Percentiles rank a stretch among this genome's conserved stretches.
phyloP scores from a whole-genome alignment of 2,329 filamentous ascomycete species.

The Botryotinia calthae region DNA sequence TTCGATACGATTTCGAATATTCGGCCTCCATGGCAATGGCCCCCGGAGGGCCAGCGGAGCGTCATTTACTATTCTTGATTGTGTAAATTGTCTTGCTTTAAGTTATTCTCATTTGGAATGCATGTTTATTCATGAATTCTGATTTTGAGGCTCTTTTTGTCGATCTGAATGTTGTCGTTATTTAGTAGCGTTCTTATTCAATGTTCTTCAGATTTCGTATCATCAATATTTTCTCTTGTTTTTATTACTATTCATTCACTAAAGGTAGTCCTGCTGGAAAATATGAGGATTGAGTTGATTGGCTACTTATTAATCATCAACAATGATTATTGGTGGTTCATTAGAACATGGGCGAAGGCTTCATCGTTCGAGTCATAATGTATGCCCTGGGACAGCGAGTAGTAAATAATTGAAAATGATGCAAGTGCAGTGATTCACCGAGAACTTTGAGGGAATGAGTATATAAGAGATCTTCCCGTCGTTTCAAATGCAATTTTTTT shows the following conservation, averaged over 20 bases:
- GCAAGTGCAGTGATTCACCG: not conserved
- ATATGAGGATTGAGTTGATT: too few relatives aligned
- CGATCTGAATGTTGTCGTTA: not conserved
- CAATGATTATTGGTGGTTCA: too few relatives aligned
- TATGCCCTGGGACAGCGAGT: not conserved
- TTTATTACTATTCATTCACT: too few relatives aligned
- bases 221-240: too few relatives aligned
- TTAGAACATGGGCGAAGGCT: too few relatives aligned
- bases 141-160: not conserved
- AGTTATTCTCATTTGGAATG: not conserved
- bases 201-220: too few relatives aligned
- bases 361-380: too few relatives aligned
- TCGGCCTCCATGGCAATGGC: slow-evolving; percentile 1
- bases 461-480: not conserved
- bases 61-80: not conserved
- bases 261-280: too few relatives aligned
- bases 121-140: not conserved
- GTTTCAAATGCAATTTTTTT: not conserved
- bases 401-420: not conserved
- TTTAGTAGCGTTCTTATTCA: not conserved
- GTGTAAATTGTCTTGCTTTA: not conserved
- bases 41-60: slow-evolving; percentile 8
- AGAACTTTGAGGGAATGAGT: not conserved
- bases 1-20: not conserved
- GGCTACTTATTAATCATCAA: too few relatives aligned